These are phyloP conservation scores for Ceratocystis albifundus DNA, from an alignment of 2,329 filamentous ascomycete genomes.

Conservation along the genomic window DNA sequence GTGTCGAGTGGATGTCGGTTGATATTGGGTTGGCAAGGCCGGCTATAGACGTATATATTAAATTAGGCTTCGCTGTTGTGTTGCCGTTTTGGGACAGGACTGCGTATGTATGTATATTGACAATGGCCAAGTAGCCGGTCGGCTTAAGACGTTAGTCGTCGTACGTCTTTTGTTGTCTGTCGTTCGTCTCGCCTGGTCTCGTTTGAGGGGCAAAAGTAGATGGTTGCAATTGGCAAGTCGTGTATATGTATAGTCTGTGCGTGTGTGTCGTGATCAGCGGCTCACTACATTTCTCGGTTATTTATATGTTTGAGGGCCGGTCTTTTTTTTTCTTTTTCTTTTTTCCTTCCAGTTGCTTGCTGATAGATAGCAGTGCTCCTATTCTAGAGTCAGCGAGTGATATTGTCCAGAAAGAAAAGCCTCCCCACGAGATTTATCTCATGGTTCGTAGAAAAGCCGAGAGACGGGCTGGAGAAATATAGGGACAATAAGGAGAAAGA, in stretches of 20 bases:
- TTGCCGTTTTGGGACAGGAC: neutral
- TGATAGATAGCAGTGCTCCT: neutral
- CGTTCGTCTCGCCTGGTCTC: too few relatives aligned
- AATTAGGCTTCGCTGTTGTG: neutral
- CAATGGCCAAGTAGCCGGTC: constrained; percentile 1
- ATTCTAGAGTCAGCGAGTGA: neutral
- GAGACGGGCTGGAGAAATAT: neutral
- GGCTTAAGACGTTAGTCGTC: neutral
- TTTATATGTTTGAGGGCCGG: neutral
- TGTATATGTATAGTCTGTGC: neutral
- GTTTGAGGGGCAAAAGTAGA: too few relatives aligned
- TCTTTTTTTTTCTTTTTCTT: too few relatives aligned
- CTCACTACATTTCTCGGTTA: constrained; percentile 3
- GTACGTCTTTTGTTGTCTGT: neutral
- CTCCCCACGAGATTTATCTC: constrained; percentile 2
- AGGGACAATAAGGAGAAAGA: neutral
- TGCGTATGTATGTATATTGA: neutral
- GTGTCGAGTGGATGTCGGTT: neutral
- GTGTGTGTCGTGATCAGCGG: constrained; percentile 3
- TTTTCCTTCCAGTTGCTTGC: neutral
- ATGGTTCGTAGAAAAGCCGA: neutral
- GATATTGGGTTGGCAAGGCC: neutral
- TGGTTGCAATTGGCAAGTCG: neutral
- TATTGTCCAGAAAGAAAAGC: neutral
- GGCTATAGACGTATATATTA: neutral